Evolutionary conservation across 2,329 filamentous ascomycete genomes (phyloP).

Genomic region (Stagonosporopsis rhizophila): DNA sequence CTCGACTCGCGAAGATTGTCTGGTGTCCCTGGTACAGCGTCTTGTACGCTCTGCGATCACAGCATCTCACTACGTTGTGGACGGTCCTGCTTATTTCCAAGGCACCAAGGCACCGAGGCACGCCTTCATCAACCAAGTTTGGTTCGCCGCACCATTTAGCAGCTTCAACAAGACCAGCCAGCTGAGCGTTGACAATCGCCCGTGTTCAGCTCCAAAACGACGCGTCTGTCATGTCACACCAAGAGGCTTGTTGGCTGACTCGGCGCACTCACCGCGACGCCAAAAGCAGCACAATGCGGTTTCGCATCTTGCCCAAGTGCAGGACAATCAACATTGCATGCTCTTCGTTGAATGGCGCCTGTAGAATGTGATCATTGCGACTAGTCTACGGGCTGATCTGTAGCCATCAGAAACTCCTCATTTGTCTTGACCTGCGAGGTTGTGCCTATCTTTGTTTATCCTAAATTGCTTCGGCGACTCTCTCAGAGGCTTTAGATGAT

Average conservation of each 20-base stretch:
- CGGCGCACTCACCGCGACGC: slow-evolving; percentile 2
- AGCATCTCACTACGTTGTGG: not conserved
- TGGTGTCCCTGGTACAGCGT: slow-evolving; percentile 22
- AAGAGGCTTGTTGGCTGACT: slow-evolving; percentile 11
- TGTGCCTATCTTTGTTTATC: no score
- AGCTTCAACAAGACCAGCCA: slow-evolving; percentile 1
- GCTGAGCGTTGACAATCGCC: slow-evolving; percentile 1
- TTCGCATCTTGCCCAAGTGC: not conserved
- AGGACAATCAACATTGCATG: not conserved
- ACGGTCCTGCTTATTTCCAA: slow-evolving; percentile 3
- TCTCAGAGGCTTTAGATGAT: no score
- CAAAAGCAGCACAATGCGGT: slow-evolving; percentile 6
- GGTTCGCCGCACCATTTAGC: slow-evolving; percentile 13
- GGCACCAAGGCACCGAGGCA: no score
- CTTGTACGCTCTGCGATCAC: slow-evolving; percentile 21
- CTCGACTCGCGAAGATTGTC: slow-evolving; percentile 17
- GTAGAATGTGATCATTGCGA: no score
- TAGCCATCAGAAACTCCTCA: no score
- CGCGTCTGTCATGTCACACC: slow-evolving; percentile 8
- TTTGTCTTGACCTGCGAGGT: no score
- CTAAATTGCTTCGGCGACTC: no score
- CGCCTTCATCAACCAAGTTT: not conserved
- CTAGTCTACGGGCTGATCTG: no score
- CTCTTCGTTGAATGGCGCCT: no score
- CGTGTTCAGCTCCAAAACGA: slow-evolving; percentile 1